These are phyloP conservation scores for Alternaria rosae DNA, from an alignment of 2,329 filamentous ascomycete genomes.

Conservation along the genomic window DNA sequence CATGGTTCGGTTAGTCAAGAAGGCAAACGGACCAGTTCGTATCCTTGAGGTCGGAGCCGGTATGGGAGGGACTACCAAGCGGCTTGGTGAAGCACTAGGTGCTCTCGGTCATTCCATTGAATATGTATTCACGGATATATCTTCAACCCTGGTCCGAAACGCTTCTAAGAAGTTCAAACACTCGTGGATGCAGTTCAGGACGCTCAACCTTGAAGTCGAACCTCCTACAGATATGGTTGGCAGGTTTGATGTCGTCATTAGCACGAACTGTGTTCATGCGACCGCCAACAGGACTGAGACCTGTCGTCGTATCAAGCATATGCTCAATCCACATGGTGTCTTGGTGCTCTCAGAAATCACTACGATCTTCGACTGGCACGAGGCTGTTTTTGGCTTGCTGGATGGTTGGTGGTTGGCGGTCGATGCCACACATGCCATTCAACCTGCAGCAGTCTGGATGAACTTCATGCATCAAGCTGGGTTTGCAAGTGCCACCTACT, in stretches of 20 bases:
- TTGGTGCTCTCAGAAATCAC: constrained; percentile 27
- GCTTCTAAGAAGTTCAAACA: constrained; percentile 41
- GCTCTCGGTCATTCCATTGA: constrained; percentile 26
- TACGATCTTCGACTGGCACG: constrained; percentile 21
- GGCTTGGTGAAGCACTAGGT: constrained; percentile 14
- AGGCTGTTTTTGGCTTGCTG: constrained; percentile 28
- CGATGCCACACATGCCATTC: constrained; percentile 15
- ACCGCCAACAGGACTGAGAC: constrained; percentile 18
- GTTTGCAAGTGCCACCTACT: constrained; percentile 12
- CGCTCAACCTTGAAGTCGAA: constrained; percentile 37
- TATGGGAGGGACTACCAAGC: constrained; percentile 49
- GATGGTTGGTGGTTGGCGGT: constrained; percentile 36
- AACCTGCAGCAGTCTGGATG: constrained; percentile 14
- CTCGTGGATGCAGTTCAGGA: constrained; percentile 41
- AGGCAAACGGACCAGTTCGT: constrained; percentile 15
- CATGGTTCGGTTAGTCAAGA: constrained; percentile 9
- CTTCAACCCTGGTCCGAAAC: constrained; percentile 46
- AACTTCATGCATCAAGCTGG: constrained; percentile 12
- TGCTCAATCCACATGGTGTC: constrained; percentile 19
- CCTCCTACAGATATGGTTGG: constrained; percentile 1
- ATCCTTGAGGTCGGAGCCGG: constrained; percentile 52
- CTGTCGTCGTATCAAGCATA: constrained; percentile 8
- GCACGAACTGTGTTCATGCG: constrained; percentile 34
- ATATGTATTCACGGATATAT: constrained; percentile 54
- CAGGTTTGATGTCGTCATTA: constrained; percentile 20